phyloP scores from a whole-genome alignment of 257 asterid species.

The Schizonepeta tenuifolia region DNA sequence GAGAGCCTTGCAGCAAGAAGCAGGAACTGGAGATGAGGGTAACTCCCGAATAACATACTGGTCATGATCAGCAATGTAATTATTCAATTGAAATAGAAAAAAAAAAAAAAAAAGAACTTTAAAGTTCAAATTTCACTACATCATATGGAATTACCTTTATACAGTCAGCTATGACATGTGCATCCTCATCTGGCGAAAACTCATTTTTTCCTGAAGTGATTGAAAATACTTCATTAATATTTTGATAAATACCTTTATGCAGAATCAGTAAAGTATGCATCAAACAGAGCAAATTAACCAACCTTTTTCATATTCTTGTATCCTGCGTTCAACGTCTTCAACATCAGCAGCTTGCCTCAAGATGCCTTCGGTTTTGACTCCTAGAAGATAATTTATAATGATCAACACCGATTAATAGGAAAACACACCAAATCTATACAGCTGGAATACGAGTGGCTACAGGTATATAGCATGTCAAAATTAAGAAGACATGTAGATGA shows the following conservation, averaged over 20 bases:
- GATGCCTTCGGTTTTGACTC: conserved; percentile 89
- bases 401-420: conserved; percentile 36
- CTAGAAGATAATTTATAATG: conserved; percentile 47
- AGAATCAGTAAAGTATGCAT: conserved; percentile 22
- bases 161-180: conserved; percentile 97
- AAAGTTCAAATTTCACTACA: conserved; percentile 27
- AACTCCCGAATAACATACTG: conserved; percentile 96
- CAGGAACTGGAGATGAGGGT: conserved; percentile 99
- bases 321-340: conserved; percentile 89
- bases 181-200: conserved; percentile 82
- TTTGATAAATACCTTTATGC: conserved; percentile 13
- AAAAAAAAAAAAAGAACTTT: too few relatives aligned
- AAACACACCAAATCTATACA: not conserved
- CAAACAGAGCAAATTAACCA: conserved; percentile 39
- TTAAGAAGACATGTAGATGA: conserved; percentile 21
- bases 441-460: not conserved
- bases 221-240: conserved; percentile 20
- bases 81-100: conserved; percentile 24
- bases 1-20: conserved; percentile 99
- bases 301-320: conserved; percentile 96
- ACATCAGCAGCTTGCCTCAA: conserved; percentile 99
- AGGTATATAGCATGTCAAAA: not conserved
- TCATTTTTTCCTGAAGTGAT: conserved; percentile 73
- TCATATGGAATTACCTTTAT: conserved; percentile 67
- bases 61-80: conserved; percentile 28